These are phyloP conservation scores for Cinchona pubescens DNA, from an alignment of 257 asterid species.

Conservation along the genomic window DNA sequence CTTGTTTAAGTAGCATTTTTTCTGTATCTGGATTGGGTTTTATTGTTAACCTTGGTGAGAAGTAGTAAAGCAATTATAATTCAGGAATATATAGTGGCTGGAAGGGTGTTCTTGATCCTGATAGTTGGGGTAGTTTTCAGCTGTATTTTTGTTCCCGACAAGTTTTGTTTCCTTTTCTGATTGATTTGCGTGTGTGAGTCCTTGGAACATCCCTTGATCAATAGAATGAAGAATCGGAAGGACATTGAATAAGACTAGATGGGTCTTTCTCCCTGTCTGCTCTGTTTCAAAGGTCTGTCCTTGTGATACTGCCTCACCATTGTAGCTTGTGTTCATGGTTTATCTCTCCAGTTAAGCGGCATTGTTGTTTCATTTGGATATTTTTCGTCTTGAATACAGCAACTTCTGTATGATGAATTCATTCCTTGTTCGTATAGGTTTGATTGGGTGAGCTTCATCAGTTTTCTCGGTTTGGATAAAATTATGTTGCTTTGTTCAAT, in stretches of 20 bases:
- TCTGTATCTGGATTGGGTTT: neutral
- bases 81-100: neutral
- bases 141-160: neutral
- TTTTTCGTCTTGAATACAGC: neutral
- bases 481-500: neutral
- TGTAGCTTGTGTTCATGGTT: neutral
- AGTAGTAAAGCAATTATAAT: neutral
- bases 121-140: neutral
- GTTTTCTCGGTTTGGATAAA: neutral
- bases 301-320: neutral
- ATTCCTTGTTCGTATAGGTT: neutral
- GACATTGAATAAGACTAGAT: too few species aligned
- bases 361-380: neutral
- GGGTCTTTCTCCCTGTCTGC: neutral
- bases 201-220: neutral
- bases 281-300: neutral
- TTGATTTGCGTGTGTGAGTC: slow-evolving; percentile 1
- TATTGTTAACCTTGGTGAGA: neutral
- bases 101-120: neutral
- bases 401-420: too few species aligned
- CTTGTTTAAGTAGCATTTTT: neutral
- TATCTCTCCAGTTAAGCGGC: neutral
- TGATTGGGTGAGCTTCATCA: neutral
- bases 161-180: neutral
- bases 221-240: neutral